phyloP scores from a whole-genome alignment of 345 rosid genomes.

The Eucalyptus erythrocorys region DNA sequence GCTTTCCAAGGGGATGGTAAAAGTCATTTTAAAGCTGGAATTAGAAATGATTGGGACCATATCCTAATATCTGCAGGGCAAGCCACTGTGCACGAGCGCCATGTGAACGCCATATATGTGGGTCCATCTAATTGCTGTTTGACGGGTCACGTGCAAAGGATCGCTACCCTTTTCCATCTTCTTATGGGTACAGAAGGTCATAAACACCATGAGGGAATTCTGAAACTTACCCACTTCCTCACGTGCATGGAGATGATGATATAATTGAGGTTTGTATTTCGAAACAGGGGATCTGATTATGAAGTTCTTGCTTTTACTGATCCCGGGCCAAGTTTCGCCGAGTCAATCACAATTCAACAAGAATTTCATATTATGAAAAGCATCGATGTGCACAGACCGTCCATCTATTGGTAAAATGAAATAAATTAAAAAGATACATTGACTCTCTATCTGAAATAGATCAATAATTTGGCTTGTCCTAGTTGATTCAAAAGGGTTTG shows the following conservation, averaged over 20 bases:
- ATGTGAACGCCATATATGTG: not conserved
- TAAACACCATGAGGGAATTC: not conserved
- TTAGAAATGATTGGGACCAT: not conserved
- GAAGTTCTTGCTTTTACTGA: not conserved
- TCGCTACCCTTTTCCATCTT: not conserved
- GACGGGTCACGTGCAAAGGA: not conserved
- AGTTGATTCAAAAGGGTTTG: not conserved
- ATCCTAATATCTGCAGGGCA: not conserved
- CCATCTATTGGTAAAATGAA: not conserved
- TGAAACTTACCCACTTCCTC: not conserved
- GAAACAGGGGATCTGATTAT: not conserved
- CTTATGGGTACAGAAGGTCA: not conserved
- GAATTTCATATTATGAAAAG: not conserved
- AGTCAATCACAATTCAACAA: not conserved
- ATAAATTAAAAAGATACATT: not conserved
- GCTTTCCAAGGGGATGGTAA: not conserved
- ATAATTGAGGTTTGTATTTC: not conserved
- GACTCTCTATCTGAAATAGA: not conserved
- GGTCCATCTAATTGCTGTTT: not conserved
- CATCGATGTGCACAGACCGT: accelerated
- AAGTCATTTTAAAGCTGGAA: not conserved
- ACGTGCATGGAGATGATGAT: not conserved
- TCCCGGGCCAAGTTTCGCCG: not conserved
- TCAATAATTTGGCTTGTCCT: not conserved
- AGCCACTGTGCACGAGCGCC: not conserved